Conservation (phyloP, 768 basidiomycete genomes). For the Serendipita sp. region DNA sequence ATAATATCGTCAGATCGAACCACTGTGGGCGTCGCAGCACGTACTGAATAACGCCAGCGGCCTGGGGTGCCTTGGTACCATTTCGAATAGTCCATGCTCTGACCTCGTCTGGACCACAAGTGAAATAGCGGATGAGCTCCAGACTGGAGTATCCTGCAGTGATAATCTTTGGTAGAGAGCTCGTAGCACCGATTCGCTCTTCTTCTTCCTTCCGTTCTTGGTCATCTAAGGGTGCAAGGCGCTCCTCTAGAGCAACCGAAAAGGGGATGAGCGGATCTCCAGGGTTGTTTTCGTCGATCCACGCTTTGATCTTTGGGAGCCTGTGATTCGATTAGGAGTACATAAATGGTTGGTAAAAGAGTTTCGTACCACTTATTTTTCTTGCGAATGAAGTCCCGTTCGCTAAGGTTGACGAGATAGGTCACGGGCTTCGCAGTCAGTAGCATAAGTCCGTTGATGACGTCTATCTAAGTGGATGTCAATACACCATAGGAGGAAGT, state of each 20-base stretch:
- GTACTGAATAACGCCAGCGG: conserved; percentile 95
- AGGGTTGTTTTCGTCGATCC: conserved; percentile 94
- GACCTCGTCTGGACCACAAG: conserved; percentile 91
- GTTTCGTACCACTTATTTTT: conserved; percentile 86
- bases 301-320: conserved; percentile 92
- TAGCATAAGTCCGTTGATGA: conserved; percentile 75
- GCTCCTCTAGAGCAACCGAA: conserved; percentile 89
- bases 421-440: conserved; percentile 95
- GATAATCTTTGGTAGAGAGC: conserved; percentile 83
- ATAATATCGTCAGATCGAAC: neutral
- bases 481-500: neutral
- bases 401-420: conserved; percentile 94
- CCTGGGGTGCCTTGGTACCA: conserved; percentile 90
- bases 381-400: conserved; percentile 86
- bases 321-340: conserved; percentile 21
- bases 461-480: conserved; percentile 47
- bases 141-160: conserved; percentile 82
- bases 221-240: conserved; percentile 40
- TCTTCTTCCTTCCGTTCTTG: conserved; percentile 64
- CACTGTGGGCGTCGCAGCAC: conserved; percentile 17
- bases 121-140: conserved; percentile 93
- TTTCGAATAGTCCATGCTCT: conserved; percentile 95
- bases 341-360: neutral
- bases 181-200: conserved; percentile 58
- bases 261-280: conserved; percentile 95